Percentiles rank a stretch among this genome's conserved stretches.
These are phyloP conservation scores for Calonectria pseudoturangicola DNA, from an alignment of 2,329 filamentous ascomycete species.

Conservation along the genomic window DNA sequence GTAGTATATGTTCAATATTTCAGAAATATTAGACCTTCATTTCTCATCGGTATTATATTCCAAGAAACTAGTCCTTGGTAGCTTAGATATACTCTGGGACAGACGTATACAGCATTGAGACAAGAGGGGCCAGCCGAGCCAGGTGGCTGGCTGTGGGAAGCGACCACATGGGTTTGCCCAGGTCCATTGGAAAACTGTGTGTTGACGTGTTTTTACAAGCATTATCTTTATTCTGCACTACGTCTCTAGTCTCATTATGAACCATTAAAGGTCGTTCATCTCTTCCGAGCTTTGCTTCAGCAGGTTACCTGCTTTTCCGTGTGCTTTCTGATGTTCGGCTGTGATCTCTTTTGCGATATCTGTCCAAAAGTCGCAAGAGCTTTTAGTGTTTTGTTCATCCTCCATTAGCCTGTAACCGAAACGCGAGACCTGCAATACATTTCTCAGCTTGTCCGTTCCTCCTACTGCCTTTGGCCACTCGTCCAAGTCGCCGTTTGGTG, in stretches of 20 bases:
- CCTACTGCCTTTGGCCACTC: neutral
- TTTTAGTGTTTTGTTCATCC: neutral
- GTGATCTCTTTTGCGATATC: slow-evolving; percentile 3
- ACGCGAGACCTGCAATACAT: neutral
- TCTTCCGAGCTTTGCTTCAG: neutral
- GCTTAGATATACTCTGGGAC: no score
- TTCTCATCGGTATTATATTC: no score
- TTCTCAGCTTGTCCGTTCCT: neutral
- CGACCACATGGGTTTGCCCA: no score
- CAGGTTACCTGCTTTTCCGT: neutral
- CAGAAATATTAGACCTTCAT: no score
- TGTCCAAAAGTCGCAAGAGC: slow-evolving; percentile 1
- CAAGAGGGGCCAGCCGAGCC: no score
- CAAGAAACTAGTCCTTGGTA: no score
- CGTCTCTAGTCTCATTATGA: neutral
- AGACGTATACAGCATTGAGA: no score
- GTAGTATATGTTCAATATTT: no score
- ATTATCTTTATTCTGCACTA: no score
- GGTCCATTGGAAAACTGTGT: no score
- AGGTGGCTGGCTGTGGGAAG: no score
- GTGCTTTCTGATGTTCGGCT: neutral
- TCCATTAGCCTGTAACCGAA: neutral
- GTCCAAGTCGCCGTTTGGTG: neutral
- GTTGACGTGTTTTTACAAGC: no score
- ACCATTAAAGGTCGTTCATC: neutral